phyloP scores from a whole-genome alignment of 257 asterid species.

The Przewalskia tangutica region DNA sequence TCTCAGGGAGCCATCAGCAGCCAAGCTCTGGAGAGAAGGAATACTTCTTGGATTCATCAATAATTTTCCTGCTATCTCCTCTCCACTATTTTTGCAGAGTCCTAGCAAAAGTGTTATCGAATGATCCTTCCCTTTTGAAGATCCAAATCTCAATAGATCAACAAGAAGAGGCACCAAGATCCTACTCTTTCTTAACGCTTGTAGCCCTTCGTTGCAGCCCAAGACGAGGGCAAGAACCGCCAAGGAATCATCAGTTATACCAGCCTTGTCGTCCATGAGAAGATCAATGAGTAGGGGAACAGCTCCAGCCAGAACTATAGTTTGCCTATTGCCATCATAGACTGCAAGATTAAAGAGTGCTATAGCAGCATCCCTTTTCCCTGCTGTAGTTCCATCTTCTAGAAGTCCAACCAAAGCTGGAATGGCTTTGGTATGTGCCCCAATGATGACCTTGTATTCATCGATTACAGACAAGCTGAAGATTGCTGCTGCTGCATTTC shows the following conservation, averaged over 20 bases:
- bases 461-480: conserved; percentile 70
- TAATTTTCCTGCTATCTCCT: conserved; percentile 57
- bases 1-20: conserved; percentile 47
- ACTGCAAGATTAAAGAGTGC: conserved; percentile 76
- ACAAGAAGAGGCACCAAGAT: conserved; percentile 56
- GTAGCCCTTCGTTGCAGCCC: conserved; percentile 56
- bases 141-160: conserved; percentile 76
- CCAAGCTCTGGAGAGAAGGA: conserved; percentile 63
- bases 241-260: conserved; percentile 71
- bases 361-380: conserved; percentile 73
- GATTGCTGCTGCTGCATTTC: conserved; percentile 80
- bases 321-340: conserved; percentile 38
- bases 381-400: conserved; percentile 60
- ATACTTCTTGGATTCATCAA: conserved; percentile 68
- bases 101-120: conserved; percentile 67
- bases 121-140: conserved; percentile 71
- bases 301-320: conserved; percentile 49
- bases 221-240: conserved; percentile 59
- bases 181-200: conserved; percentile 51
- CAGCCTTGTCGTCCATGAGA: conserved; percentile 73
- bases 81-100: conserved; percentile 70
- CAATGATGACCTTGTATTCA: conserved; percentile 49
- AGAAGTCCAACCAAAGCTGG: conserved; percentile 58
- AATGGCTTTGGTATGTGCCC: conserved; percentile 53
- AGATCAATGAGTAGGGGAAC: conserved; percentile 57